Evolutionary conservation across 2,329 filamentous ascomycete genomes (phyloP).

Genomic region (Fusarium tanahbumbuense): DNA sequence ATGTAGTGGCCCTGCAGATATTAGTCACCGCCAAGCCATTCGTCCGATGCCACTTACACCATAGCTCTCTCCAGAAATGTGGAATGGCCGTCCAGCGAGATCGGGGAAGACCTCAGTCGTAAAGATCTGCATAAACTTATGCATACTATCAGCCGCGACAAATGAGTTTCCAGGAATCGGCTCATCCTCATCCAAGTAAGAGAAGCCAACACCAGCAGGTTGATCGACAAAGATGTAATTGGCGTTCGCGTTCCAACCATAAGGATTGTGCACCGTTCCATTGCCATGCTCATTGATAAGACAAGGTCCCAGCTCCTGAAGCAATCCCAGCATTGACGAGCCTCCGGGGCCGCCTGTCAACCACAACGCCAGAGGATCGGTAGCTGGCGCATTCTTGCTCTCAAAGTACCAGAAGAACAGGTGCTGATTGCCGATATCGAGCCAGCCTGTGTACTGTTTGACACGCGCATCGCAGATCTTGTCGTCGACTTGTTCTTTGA

Average conservation of each 20-base stretch:
- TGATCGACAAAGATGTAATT: constrained; percentile 42
- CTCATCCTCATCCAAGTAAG: constrained; percentile 34
- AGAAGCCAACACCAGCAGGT: constrained; percentile 38
- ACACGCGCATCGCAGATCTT: constrained; percentile 34
- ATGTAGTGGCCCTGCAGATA: constrained; percentile 27
- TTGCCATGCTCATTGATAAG: constrained; percentile 28
- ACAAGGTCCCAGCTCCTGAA: constrained; percentile 37
- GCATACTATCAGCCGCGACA: constrained; percentile 31
- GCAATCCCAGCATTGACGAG: constrained; percentile 32
- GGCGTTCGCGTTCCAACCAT: constrained; percentile 37
- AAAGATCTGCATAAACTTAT: constrained; percentile 38
- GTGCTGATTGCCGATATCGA: constrained; percentile 30
- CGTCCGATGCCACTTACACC: not conserved
- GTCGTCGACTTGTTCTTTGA: constrained; percentile 27
- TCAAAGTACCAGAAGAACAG: constrained; percentile 43
- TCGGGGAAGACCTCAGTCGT: constrained; percentile 22
- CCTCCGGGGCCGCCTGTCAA: constrained; percentile 38
- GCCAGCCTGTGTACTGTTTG: constrained; percentile 40
- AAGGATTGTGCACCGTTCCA: constrained; percentile 28
- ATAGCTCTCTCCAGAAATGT: constrained; percentile 39
- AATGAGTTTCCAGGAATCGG: constrained; percentile 32
- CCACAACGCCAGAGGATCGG: constrained; percentile 37
- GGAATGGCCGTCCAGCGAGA: constrained; percentile 17
- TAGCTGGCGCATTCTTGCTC: constrained; percentile 25
- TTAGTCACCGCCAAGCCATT: not conserved